These are phyloP conservation scores for Anthoceros angustus DNA, from an alignment of 225 moss, liverwort and hornwort species.

Conservation along the genomic window DNA sequence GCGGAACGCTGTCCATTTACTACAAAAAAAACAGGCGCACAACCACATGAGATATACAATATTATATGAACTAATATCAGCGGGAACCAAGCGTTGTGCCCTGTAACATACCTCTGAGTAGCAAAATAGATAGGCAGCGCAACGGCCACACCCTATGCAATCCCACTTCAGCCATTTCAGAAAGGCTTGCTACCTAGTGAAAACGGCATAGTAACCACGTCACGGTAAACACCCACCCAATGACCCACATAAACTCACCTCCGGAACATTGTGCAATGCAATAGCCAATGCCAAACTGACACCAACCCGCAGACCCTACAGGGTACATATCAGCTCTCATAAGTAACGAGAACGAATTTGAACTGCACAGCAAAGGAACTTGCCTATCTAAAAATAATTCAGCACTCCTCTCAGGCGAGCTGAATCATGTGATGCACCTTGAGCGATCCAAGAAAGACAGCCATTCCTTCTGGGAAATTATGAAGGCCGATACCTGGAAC, in stretches of 20 bases:
- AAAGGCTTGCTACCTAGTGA: background rate
- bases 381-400: background rate
- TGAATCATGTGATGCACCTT: constrained; percentile 17
- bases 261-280: constrained; percentile 92
- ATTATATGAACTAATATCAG: background rate
- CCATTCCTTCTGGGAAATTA: constrained; percentile 98
- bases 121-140: constrained; percentile 96
- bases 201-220: background rate
- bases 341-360: background rate
- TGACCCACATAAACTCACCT: constrained; percentile 17
- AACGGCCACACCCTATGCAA: constrained; percentile 62
- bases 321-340: background rate
- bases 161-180: background rate
- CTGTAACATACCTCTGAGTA: constrained; percentile 42
- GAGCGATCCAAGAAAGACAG: constrained; percentile 89
- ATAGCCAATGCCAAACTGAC: constrained; percentile 81
- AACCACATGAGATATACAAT: background rate
- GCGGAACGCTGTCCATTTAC: constrained; percentile 86
- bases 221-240: background rate
- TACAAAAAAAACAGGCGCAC: background rate
- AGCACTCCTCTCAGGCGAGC: background rate
- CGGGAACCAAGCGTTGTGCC: background rate
- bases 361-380: background rate
- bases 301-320: constrained; percentile 71
- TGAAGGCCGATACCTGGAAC: constrained; percentile 75